Percentiles rank a stretch among this genome's conserved stretches.
phyloP scores from a whole-genome alignment of 2,329 filamentous ascomycete genomes.

The Sarocladium brachiariae region DNA sequence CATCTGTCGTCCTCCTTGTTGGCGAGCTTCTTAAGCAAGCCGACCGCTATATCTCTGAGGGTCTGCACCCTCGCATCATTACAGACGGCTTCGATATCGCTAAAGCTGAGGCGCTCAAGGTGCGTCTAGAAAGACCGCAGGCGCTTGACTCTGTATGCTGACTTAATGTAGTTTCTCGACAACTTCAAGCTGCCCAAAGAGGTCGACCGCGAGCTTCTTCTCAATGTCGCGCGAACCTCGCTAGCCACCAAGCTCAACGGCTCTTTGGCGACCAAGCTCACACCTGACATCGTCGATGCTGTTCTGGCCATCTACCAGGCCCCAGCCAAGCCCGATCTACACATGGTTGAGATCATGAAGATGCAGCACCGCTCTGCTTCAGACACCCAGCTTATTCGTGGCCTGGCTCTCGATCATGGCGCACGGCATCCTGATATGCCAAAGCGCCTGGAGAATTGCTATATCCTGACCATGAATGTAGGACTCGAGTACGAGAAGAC shows the following conservation, averaged over 20 bases:
- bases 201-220: slow-evolving; percentile 86
- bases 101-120: slow-evolving; percentile 86
- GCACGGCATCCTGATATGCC: slow-evolving; percentile 98
- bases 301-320: slow-evolving; percentile 90
- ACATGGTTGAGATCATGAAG: slow-evolving; percentile 99
- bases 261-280: slow-evolving; percentile 82
- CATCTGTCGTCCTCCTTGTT: slow-evolving; percentile 88
- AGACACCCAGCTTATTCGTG: slow-evolving; percentile 92
- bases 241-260: slow-evolving; percentile 92
- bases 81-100: slow-evolving; percentile 97
- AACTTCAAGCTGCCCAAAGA: slow-evolving; percentile 82
- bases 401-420: slow-evolving; percentile 88
- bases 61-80: slow-evolving; percentile 92
- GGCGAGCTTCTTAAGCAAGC: slow-evolving; percentile 98
- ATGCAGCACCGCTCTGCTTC: slow-evolving; percentile 98
- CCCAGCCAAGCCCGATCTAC: slow-evolving; percentile 86
- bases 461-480: slow-evolving; percentile 91
- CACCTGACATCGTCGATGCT: slow-evolving; percentile 90
- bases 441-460: slow-evolving; percentile 90
- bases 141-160: slow-evolving; percentile 6
- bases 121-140: slow-evolving; percentile 26
- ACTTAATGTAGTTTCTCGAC: slow-evolving; percentile 70
- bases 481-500: slow-evolving; percentile 98
- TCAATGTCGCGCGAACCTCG: slow-evolving; percentile 89
- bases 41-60: slow-evolving; percentile 90